Evolutionary conservation across 2,329 filamentous ascomycete genomes (phyloP), one percentile per base, ranked within the genome.

Genomic region (Cordyceps farinosa): DNA sequence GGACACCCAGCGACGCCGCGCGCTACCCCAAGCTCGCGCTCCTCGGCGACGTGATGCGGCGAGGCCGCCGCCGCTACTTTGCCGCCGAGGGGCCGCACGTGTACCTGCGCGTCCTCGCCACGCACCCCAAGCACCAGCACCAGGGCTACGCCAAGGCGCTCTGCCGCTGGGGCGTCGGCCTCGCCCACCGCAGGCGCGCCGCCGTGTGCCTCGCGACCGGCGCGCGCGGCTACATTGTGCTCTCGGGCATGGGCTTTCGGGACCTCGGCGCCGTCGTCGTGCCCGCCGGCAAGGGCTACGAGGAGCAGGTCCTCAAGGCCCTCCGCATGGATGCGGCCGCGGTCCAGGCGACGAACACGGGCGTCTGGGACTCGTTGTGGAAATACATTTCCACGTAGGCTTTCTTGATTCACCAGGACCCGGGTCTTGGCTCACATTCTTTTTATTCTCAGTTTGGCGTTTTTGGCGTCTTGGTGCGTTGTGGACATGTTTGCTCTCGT

Each of bases 161-260:
- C 29, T 63, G 55, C 27, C 36, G 38, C 3, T 60, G 61, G 52
- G 67, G 62, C 8, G 44, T 65, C 17, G 59, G 61, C 11, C 17
- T 58, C 5, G 62, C 63, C 34, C 45, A 42, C 27, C 56, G 56
- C 32, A 34, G 36, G 45, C 52, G 50, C 17, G 44, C 59, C 29
- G 53, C 55, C n/a, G 54, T 67, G 9, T 63, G 63, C 29, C 61
- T 66, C 9, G 54, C 57, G 57, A 64, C 66, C 2, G 65, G 60
- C 30, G 17, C 61, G 5, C 59, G 63, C 10, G 67, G 59, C 15
- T 68, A 68, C 58, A 58, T 68, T 11, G 40, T 66, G 27, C 60
- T 68, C 54, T 68, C 67, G 1, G 66, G 65, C 42, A 61, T 67
- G 45, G 66, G 65, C 5, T 68, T 68, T 15, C 15, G 30, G 11